Evolutionary conservation across 768 basidiomycete genomes (phyloP), one percentile per base, ranked within the genome.

Genomic region (Panaeolus cyanescens): DNA sequence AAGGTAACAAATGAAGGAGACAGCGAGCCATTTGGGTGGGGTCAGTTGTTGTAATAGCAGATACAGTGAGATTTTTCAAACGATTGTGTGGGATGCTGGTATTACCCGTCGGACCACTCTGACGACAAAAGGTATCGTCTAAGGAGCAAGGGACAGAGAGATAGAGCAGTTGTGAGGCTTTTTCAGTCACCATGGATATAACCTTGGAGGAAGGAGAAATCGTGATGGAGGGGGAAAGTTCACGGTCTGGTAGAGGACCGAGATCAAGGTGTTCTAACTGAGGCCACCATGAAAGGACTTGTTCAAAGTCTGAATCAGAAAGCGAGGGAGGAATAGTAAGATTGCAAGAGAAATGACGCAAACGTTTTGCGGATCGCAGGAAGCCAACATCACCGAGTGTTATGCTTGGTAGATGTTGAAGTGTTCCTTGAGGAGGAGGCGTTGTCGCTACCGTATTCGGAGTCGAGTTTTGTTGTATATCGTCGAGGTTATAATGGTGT

Each of bases 241-340:
- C 25, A 12, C 68, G 65, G 4, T 69, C 71, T 22, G 67, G 67
- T 4, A 65, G 56, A 2, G 68, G 65, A 1, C 80, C 80, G 10
- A 85, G 59, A 59, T 83, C 77, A 32, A 85, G 76, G 50, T 74
- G 71, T 8, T 73, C 67, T 5, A 85, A 73, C 37, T 67, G 60
- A 15, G 82, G 83, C 83, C 83, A 83, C 76, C 78, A 82, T 6
- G 62, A 68, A 17, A 74, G 62, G 37, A 85, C 65, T 55, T 72
- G 70, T 34, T 71, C 74, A 20, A 83, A 62, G 34, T 77, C 78
- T 31, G 64, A 9, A 63, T 84, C 81, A 22, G 63, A 70, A 19
- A 83, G 60, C 63, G 68, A 65, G 4, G 75, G 75, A 1, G 80
- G 80, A 33, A 78, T 60, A 0, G 76, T 77, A 9, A 75, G 71